Conservation (phyloP, 345 rosid species). For the Conringia planisiliqua region DNA sequence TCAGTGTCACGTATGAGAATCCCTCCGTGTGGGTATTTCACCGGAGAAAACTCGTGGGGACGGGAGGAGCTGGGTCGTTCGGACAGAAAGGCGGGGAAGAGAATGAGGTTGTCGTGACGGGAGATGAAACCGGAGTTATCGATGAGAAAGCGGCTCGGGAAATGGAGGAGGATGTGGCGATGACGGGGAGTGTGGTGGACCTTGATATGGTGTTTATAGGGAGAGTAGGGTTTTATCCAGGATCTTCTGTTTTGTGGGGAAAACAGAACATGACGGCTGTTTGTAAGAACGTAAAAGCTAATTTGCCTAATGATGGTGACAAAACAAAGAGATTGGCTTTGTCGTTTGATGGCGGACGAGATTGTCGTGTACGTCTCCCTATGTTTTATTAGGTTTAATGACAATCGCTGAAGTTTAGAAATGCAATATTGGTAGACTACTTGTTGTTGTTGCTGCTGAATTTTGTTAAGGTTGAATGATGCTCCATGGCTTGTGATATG, state of each 20-base stretch:
- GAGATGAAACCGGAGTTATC: slow-evolving; percentile 8
- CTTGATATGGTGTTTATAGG: slow-evolving; percentile 8
- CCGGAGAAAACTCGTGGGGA: background rate
- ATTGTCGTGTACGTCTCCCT: slow-evolving; percentile 28
- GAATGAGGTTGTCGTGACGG: slow-evolving; percentile 7
- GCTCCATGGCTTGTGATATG: background rate
- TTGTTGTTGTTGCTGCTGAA: background rate
- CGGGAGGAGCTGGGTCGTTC: background rate
- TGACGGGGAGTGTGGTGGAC: background rate
- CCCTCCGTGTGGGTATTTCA: slow-evolving; percentile 2
- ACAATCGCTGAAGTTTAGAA: background rate
- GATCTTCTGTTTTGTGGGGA: slow-evolving; percentile 20
- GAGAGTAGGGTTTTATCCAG: slow-evolving; percentile 25
- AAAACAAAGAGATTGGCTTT: background rate
- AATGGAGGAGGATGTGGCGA: slow-evolving; percentile 3
- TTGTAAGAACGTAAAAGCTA: slow-evolving; percentile 19
- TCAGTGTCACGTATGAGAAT: slow-evolving; percentile 11
- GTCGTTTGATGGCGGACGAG: slow-evolving; percentile 19
- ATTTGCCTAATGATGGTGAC: background rate
- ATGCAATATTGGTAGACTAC: background rate
- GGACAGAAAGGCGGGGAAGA: background rate
- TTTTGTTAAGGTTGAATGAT: background rate
- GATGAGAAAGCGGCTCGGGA: slow-evolving; percentile 1
- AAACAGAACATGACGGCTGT: slow-evolving; percentile 23
- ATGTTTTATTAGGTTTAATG: background rate